These are phyloP conservation scores for Zymoseptoria brevis DNA, from an alignment of 2,329 filamentous ascomycete genomes.

Conservation along the genomic window DNA sequence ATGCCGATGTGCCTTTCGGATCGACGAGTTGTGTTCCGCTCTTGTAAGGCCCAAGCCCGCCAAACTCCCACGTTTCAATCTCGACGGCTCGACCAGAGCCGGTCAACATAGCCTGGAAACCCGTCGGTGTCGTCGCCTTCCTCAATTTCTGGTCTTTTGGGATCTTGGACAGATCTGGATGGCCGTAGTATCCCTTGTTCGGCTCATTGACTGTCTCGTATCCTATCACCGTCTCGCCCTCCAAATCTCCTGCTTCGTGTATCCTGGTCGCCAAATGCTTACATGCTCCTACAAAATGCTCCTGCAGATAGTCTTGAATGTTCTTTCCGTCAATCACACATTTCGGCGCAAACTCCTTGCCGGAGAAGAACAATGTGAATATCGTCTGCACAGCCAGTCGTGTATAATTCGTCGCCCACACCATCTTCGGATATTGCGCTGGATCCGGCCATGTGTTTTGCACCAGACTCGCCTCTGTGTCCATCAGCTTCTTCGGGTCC, in stretches of 20 bases:
- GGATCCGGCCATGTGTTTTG: slow-evolving; percentile 89
- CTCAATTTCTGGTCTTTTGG: slow-evolving; percentile 83
- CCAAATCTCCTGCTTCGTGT: slow-evolving; percentile 79
- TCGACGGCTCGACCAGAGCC: slow-evolving; percentile 89
- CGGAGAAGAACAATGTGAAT: slow-evolving; percentile 90
- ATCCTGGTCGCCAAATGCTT: slow-evolving; percentile 76
- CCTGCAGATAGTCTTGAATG: slow-evolving; percentile 90
- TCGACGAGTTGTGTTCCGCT: slow-evolving; percentile 76
- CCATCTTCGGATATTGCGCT: slow-evolving; percentile 90
- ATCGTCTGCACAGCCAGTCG: slow-evolving; percentile 80
- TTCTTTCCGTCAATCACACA: slow-evolving; percentile 92
- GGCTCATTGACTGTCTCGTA: slow-evolving; percentile 98
- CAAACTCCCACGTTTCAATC: slow-evolving; percentile 88
- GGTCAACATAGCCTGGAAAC: slow-evolving; percentile 86
- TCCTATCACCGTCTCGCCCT: slow-evolving; percentile 79
- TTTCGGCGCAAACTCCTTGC: slow-evolving; percentile 86
- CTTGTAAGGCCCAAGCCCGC: slow-evolving; percentile 84
- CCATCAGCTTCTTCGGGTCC: slow-evolving; percentile 75
- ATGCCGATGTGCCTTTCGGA: slow-evolving; percentile 74
- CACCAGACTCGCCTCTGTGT: slow-evolving; percentile 84
- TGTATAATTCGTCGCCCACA: slow-evolving; percentile 97
- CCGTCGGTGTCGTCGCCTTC: slow-evolving; percentile 86
- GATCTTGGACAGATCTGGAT: slow-evolving; percentile 70
- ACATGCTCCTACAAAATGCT: slow-evolving; percentile 74
- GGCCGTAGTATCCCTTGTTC: slow-evolving; percentile 77